phyloP scores from a whole-genome alignment of 2,329 filamentous ascomycete genomes.

The Pseudogymnoascus sp. region DNA sequence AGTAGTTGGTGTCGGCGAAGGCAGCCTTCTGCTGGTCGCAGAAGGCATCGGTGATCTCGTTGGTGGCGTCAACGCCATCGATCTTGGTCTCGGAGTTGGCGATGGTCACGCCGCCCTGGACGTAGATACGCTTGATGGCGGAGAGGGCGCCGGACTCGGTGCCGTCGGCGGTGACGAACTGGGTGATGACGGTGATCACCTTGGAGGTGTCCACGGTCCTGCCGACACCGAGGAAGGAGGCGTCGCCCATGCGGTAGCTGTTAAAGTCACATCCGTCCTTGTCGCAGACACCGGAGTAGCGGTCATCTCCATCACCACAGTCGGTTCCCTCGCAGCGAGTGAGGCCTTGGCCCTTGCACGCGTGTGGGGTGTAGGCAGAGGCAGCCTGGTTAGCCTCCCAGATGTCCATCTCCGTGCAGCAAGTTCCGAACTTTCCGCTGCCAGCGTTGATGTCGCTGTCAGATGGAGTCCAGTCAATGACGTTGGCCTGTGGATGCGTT shows the following conservation, averaged over 20 bases:
- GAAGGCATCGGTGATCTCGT: constrained; percentile 44
- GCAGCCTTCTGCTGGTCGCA: constrained; percentile 43
- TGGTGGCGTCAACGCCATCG: constrained; percentile 35
- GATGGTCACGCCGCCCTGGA: constrained; percentile 43
- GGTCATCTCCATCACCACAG: constrained; percentile 25
- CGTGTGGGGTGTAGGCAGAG: constrained; percentile 46
- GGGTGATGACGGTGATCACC: constrained; percentile 49
- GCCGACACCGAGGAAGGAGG: constrained; percentile 46
- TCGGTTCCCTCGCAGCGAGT: constrained; percentile 37
- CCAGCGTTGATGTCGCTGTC: constrained; percentile 40
- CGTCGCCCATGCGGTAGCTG: constrained; percentile 48
- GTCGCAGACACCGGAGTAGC: constrained; percentile 49
- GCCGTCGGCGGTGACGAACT: constrained; percentile 40
- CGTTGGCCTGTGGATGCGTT: constrained; percentile 34
- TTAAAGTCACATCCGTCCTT: constrained; percentile 56
- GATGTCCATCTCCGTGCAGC: constrained; percentile 57
- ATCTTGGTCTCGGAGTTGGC: constrained; percentile 37
- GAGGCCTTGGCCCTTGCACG: constrained; percentile 37
- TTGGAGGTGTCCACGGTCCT: constrained; percentile 43
- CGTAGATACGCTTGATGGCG: constrained; percentile 44
- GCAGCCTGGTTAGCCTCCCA: constrained; percentile 52
- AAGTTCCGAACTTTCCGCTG: constrained; percentile 42
- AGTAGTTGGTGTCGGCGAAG: constrained; percentile 43
- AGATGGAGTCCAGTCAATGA: constrained; percentile 38
- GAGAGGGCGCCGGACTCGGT: constrained; percentile 41